Base-by-base conservation (phyloP, 139 green algal species). In the Micractinium sp. region DNA sequence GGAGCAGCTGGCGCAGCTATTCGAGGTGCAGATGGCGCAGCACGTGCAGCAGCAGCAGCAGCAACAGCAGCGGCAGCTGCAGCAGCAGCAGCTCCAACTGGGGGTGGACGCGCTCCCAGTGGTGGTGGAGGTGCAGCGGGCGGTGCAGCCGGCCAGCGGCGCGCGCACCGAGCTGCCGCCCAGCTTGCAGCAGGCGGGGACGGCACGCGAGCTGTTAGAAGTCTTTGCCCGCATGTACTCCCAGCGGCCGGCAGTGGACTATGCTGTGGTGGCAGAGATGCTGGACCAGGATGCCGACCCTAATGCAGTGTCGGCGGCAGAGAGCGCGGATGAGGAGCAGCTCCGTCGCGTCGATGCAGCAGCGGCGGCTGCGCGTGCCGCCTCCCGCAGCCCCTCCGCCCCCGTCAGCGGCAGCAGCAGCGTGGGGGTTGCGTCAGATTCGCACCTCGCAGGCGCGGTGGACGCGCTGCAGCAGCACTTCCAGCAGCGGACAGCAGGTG, bases 191-290 rank as follows among this genome's bases (percentile, higher is more conserved):
- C 36, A 35, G 56, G 86, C 71, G 0, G 76, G 76, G 56, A 89
- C 79, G 31, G 89, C 90, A n/a, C 90, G 90, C 15, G 90, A 92
- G 63, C 88, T 92, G 56, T 78, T 92, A 1, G 85, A 92, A 39
- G 80, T 81, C 85, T 92, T 92, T 90, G 87, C 90, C 23, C 86
- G 85, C 82, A 87, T 92, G 85, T 90, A 92, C 76, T 61, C 53
- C 67, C 90, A 87, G 66, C 85, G 85, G 3, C 90, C 90, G 20
- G 66, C 83, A 35, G 85, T 90, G 19, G 90, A 92, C 82, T 92
- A 92, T n/a, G 61, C 60, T 61, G 61, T 78, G 60, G 82, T 87
- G 18, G 82, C 82, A 1, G 18, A 88, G 69, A 81, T 88, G 69
- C 69, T 81, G 84, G 69, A 81, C 39, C 69, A 88, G 67, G 69